Percentiles rank a stretch among this genome's conserved stretches.
phyloP scores from a whole-genome alignment of 176 grass and related monocot species.

The Carex littledalei region DNA sequence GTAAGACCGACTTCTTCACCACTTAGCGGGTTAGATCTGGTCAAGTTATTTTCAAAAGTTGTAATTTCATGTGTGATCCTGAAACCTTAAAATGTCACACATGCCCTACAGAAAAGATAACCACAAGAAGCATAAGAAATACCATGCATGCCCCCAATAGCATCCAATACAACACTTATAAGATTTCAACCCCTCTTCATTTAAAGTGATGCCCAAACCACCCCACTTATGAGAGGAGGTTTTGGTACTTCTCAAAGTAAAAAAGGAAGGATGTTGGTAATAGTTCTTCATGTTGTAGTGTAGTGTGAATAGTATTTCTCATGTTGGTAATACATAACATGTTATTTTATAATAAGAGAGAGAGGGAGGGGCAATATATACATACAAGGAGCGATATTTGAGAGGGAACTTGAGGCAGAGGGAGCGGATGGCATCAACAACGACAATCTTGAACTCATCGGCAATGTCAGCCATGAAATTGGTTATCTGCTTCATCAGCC shows the following conservation, averaged over 20 bases:
- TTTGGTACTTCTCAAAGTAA: background rate
- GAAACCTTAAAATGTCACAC: background rate
- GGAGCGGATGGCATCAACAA: constrained; percentile 95
- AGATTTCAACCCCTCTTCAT: background rate
- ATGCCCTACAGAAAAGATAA: background rate
- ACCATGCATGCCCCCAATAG: background rate
- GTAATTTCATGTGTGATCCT: background rate
- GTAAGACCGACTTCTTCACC: background rate
- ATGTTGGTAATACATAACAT: background rate
- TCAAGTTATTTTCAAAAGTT: background rate
- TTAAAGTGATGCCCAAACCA: background rate
- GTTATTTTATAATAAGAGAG: background rate
- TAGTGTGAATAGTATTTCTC: background rate
- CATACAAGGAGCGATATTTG: constrained; percentile 96
- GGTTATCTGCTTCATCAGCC: constrained; percentile 99
- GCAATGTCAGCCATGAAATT: constrained; percentile 99
- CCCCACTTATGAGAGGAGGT: background rate
- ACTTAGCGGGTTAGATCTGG: background rate
- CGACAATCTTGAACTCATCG: constrained; percentile 98
- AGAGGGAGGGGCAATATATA: background rate
- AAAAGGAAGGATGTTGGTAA: background rate
- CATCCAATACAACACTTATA: background rate
- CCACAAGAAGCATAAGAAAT: background rate
- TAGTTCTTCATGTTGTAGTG: background rate
- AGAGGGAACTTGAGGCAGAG: constrained; percentile 97